Base-by-base conservation (phyloP, 305 asterid species). In the Andrographis paniculata region DNA sequence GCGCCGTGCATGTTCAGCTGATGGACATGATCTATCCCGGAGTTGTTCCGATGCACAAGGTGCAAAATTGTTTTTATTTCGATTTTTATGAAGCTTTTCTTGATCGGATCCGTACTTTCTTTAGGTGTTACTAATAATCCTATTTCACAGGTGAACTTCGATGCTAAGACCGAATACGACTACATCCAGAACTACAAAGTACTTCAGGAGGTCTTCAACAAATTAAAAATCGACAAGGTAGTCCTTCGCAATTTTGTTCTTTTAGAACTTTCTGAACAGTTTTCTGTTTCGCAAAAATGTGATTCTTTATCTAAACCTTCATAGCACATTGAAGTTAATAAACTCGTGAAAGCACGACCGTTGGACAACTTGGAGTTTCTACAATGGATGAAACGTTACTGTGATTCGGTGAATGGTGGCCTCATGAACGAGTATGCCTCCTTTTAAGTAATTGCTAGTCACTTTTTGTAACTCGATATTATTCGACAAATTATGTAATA, bases 41-140 rank as follows among this genome's bases (percentile, higher is more conserved):
- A 56, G 73, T 76, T 37, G 97, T 88, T 74, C 97, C 97, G 1
- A 88, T 88, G 88, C 95, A 88, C 73, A 88, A 84, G 86, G 97
- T 87, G 22, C 7, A 28, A 28, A 6, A 8, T 35, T 33, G n/a
- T 33, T 33, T n/a, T n/a, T 35, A 14, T 35, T 57, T 48, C 54
- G 10, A 24, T 47, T 55, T 17, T 31, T 19, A 12, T 7, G 17
- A 41, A 21, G 55, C 45, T 48, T 17, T 18, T 7, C 30, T 23
- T 47, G n/a, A n/a, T n/a, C n/a, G n/a, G n/a, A n/a, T 30, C 45
- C 21, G 42, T 18, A 11, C 48, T 31, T 33, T 39, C 51, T 41
- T 21, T 42, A 15, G 28, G 61, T 55, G 19, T 16, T 45, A 39
- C 14, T 73, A 48, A 68, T 16, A 12, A 4, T 16, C 12, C 6